phyloP scores from a whole-genome alignment of 192 early-diverging fungal species.

The Coemansia sp. region DNA sequence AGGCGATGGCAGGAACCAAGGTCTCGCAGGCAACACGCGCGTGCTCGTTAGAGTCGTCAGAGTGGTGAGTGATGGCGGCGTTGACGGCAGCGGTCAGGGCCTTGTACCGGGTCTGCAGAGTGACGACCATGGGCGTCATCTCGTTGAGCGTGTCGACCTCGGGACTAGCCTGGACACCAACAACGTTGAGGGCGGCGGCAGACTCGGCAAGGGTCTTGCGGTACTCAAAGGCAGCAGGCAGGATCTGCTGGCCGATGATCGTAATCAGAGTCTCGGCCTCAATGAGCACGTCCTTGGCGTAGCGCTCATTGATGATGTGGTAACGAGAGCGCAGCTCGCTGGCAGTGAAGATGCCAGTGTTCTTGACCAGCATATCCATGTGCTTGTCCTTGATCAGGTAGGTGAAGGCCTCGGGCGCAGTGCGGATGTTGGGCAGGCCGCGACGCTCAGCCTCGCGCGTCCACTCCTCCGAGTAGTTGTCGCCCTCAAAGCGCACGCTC shows the following conservation, averaged over 20 bases:
- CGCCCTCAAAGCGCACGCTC: constrained; percentile 93
- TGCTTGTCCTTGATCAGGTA: constrained; percentile 73
- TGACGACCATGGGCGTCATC: constrained; percentile 61
- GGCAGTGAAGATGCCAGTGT: constrained; percentile 81
- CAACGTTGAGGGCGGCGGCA: constrained; percentile 68
- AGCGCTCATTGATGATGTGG: constrained; percentile 97
- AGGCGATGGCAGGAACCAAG: constrained; percentile 73
- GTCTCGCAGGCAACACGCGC: constrained; percentile 63
- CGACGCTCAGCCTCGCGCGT: constrained; percentile 87
- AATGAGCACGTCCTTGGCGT: constrained; percentile 93
- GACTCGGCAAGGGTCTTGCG: constrained; percentile 85
- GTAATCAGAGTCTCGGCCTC: constrained; percentile 87
- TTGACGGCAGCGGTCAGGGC: constrained; percentile 60
- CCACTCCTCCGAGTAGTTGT: constrained; percentile 98
- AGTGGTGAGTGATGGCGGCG: constrained; percentile 53
- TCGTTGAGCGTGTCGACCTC: constrained; percentile 71
- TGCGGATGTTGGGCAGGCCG: constrained; percentile 94
- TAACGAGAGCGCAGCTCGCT: constrained; percentile 88
- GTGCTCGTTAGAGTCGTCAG: constrained; percentile 61
- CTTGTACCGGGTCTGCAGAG: constrained; percentile 58
- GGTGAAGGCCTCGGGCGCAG: constrained; percentile 86
- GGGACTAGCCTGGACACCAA: constrained; percentile 58
- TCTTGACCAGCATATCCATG: constrained; percentile 72
- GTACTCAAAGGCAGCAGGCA: constrained; percentile 88
- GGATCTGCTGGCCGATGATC: constrained; percentile 80